Evolutionary conservation across 164 flowering plant genomes (phyloP).

Genomic region (Tetracentron sinense): DNA sequence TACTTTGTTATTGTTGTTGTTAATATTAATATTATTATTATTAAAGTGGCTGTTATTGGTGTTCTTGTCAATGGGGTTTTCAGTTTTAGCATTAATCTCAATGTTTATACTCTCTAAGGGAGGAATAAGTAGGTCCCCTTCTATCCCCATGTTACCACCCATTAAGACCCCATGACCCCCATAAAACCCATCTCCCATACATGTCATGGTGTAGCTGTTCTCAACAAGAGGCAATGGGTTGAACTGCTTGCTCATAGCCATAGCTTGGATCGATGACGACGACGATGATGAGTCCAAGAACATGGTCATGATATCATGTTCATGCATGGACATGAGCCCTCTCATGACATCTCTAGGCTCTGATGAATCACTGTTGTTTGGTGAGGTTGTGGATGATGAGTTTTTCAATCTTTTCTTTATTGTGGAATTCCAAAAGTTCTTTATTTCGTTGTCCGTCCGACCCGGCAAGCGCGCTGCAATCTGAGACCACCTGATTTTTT

Average conservation of each 20-base stretch:
- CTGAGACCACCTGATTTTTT: constrained; percentile 67
- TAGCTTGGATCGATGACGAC: constrained; percentile 35
- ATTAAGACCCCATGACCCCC: constrained; percentile 25
- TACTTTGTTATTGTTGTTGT: constrained; percentile 23
- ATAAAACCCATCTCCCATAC: constrained; percentile 25
- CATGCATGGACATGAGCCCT: constrained; percentile 33
- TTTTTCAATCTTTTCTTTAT: constrained; percentile 61
- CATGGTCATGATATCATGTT: constrained; percentile 35
- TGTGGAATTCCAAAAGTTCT: constrained; percentile 84
- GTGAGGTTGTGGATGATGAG: constrained; percentile 33
- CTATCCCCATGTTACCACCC: constrained; percentile 20
- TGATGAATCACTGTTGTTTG: constrained; percentile 50
- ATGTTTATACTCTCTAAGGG: constrained; percentile 43
- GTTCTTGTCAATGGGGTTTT: constrained; percentile 12
- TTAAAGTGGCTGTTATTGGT: constrained; percentile 15
- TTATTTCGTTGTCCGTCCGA: constrained; percentile 75
- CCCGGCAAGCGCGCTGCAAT: constrained; percentile 84
- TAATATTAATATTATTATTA: constrained; percentile 13
- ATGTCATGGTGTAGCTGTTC: constrained; percentile 15
- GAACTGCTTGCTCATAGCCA: constrained; percentile 24
- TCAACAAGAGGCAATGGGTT: constrained; percentile 31
- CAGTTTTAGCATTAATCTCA: constrained; percentile 26
- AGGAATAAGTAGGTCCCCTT: constrained; percentile 43
- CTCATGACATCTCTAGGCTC: constrained; percentile 27
- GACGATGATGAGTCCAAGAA: constrained; percentile 40